These are phyloP conservation scores for Trichoderma koningii DNA, from an alignment of 2,329 filamentous ascomycete species.

Conservation along the genomic window DNA sequence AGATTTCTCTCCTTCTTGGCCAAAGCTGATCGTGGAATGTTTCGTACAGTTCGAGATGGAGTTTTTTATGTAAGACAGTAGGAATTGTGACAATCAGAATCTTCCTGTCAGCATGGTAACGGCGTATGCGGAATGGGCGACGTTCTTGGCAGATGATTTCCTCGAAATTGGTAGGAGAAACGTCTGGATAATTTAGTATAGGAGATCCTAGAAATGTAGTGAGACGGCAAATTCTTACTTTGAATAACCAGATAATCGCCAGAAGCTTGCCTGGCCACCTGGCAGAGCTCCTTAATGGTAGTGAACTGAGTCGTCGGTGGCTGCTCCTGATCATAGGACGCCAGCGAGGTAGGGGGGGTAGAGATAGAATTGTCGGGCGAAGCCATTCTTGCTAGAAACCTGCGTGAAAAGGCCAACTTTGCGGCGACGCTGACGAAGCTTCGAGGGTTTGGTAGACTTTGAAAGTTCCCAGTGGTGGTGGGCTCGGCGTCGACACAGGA, in stretches of 20 bases:
- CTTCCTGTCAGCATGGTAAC: background rate
- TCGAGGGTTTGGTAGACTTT: too few species aligned
- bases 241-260: background rate
- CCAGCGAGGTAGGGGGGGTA: background rate
- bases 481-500: too few species aligned
- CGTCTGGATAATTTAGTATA: background rate
- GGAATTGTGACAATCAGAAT: background rate
- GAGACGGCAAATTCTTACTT: background rate
- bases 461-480: too few species aligned
- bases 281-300: background rate
- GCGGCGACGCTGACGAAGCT: too few species aligned
- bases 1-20: background rate
- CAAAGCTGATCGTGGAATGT: background rate
- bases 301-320: background rate
- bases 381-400: background rate
- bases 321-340: background rate
- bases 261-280: background rate
- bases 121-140: background rate
- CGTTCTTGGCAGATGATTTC: background rate
- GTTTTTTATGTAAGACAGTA: background rate
- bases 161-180: background rate
- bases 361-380: background rate
- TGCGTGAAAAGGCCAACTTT: too few species aligned
- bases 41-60: background rate
- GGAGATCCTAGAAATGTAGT: background rate